These are phyloP conservation scores for Echinosophora koreensis DNA, from an alignment of 306 rosid species.

Conservation along the genomic window DNA sequence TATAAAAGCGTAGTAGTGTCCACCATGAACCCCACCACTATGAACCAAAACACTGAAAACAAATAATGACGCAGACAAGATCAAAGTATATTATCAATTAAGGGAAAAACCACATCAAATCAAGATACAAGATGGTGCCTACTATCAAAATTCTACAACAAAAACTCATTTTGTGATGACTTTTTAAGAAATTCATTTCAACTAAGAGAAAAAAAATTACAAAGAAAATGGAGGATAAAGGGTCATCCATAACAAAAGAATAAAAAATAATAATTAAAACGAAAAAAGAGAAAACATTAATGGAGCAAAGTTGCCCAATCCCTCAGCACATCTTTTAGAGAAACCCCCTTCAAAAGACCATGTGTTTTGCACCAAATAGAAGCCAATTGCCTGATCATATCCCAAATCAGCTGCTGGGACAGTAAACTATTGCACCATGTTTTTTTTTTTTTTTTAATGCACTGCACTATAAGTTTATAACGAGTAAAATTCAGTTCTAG, in stretches of 20 bases:
- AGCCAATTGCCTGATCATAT: no score
- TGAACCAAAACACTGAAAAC: slow-evolving; percentile 92
- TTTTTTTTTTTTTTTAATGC: no score
- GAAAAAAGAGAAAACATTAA: background rate
- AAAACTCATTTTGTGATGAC: background rate
- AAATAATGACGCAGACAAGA: slow-evolving; percentile 37
- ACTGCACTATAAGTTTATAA: no score
- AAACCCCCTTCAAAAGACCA: background rate
- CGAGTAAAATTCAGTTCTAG: no score
- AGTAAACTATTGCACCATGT: no score
- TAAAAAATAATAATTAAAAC: background rate
- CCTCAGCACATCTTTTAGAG: background rate
- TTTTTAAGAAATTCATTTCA: background rate
- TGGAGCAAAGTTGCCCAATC: background rate
- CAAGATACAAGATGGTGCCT: background rate
- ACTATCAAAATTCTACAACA: background rate
- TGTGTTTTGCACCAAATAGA: background rate
- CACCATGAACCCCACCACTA: slow-evolving; percentile 97
- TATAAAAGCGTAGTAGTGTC: slow-evolving; percentile 93
- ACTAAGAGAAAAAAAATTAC: background rate
- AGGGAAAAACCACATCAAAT: background rate
- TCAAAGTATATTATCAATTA: background rate
- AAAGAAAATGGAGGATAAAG: background rate
- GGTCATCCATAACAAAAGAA: background rate
- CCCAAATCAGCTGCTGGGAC: no score